phyloP scores from a whole-genome alignment of 2,329 filamentous ascomycete species.

The Fusarium nematophilum region DNA sequence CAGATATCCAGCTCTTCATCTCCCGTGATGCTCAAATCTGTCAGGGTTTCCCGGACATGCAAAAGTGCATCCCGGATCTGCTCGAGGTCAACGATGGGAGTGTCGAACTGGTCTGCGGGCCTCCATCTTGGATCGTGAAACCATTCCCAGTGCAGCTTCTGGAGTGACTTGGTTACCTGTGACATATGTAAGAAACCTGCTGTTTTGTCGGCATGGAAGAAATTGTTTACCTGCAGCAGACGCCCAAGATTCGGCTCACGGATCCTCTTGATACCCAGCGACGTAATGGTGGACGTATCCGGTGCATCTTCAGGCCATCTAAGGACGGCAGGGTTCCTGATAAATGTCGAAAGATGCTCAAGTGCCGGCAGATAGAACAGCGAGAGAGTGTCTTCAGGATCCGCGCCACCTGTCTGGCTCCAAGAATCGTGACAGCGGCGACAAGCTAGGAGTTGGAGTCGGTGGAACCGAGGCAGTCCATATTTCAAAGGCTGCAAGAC shows the following conservation, averaged over 20 bases:
- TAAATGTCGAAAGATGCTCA: not conserved
- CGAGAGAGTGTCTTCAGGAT: not conserved
- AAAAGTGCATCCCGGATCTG: not conserved
- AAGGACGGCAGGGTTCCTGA: not conserved
- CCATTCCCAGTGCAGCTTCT: constrained; percentile 5
- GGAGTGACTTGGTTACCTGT: not conserved
- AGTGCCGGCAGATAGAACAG: constrained; percentile 8
- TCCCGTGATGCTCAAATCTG: not conserved
- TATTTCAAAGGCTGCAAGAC: not conserved
- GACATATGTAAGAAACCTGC: no score
- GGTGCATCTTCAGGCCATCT: not conserved
- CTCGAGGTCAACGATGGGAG: not conserved
- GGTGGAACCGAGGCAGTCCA: not conserved
- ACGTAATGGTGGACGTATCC: not conserved
- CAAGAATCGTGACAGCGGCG: not conserved
- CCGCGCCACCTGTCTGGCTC: no score
- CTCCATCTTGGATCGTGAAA: not conserved
- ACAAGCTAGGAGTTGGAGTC: not conserved
- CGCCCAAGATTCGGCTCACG: not conserved
- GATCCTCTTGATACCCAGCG: not conserved
- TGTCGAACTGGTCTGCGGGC: not conserved
- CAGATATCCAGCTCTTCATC: not conserved
- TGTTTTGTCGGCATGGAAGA: no score
- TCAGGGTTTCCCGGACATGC: constrained; percentile 1
- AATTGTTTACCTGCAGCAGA: no score